Conservation (phyloP, 306 rosid genomes). For the Geum urbanum region DNA sequence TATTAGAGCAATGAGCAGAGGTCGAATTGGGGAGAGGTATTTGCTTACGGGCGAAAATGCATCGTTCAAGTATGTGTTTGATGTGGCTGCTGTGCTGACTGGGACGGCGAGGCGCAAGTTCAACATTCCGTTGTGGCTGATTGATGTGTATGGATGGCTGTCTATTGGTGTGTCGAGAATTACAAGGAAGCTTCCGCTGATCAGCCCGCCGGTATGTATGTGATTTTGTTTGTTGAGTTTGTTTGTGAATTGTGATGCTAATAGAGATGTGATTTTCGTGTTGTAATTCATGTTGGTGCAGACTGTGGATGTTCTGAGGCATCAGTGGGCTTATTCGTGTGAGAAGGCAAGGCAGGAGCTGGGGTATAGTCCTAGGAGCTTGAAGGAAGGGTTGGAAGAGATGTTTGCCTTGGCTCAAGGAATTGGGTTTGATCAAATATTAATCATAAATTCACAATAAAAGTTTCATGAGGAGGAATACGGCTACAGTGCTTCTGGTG, state of each 20-base stretch:
- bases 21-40: conserved; percentile 65
- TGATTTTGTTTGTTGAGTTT: neutral
- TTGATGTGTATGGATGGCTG: conserved; percentile 68
- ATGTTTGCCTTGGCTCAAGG: conserved; percentile 71
- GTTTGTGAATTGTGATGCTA: neutral
- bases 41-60: conserved; percentile 86
- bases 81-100: conserved; percentile 62
- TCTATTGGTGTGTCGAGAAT: conserved; percentile 53
- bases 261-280: too few relatives aligned
- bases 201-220: conserved; percentile 91
- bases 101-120: conserved; percentile 52
- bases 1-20: conserved; percentile 62
- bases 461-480: neutral
- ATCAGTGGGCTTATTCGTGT: conserved; percentile 71
- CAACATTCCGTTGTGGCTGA: conserved; percentile 64
- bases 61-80: conserved; percentile 67
- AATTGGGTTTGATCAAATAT: conserved; percentile 51
- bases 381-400: conserved; percentile 77
- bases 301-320: conserved; percentile 65
- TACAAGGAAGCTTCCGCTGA: conserved; percentile 68
- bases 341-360: conserved; percentile 50
- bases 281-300: conserved; percentile 39
- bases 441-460: conserved; percentile 11
- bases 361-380: conserved; percentile 57
- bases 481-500: neutral